Evolutionary conservation across 2,329 filamentous ascomycete genomes (phyloP).

Genomic region (Botryotinia narcissicola): DNA sequence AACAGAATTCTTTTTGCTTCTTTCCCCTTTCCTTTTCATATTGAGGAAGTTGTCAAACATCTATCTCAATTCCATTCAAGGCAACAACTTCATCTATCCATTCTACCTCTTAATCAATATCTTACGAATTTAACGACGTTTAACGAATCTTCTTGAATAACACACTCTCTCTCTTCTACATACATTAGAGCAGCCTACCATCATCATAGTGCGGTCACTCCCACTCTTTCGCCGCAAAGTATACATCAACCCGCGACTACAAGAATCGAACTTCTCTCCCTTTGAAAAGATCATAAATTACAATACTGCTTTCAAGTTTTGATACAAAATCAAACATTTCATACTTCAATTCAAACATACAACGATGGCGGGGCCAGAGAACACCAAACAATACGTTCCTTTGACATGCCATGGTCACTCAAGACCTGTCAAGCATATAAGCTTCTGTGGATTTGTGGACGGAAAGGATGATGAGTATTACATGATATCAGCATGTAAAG

Average conservation of each 20-base stretch:
- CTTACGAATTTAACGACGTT: constrained; percentile 37
- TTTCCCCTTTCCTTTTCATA: constrained; percentile 7
- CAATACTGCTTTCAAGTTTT: neutral
- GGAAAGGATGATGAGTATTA: constrained; percentile 63
- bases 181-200: constrained; percentile 1
- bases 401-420: constrained; percentile 76
- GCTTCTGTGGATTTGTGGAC: constrained; percentile 62
- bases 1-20: constrained; percentile 6
- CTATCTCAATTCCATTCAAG: neutral
- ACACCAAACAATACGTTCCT: constrained; percentile 50
- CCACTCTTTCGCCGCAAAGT: constrained; percentile 13
- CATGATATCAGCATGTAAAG: constrained; percentile 71
- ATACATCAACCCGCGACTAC: neutral
- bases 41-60: neutral
- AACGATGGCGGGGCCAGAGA: constrained; percentile 33
- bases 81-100: neutral
- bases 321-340: neutral
- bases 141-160: constrained; percentile 38
- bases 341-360: constrained; percentile 10
- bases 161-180: constrained; percentile 11
- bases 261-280: neutral
- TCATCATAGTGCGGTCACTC: neutral
- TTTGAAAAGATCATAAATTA: neutral
- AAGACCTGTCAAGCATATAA: constrained; percentile 69
- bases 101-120: constrained; percentile 24